These are phyloP conservation scores for Ulvella scutata DNA, from an alignment of 139 green algal genomes.

Conservation along the genomic window DNA sequence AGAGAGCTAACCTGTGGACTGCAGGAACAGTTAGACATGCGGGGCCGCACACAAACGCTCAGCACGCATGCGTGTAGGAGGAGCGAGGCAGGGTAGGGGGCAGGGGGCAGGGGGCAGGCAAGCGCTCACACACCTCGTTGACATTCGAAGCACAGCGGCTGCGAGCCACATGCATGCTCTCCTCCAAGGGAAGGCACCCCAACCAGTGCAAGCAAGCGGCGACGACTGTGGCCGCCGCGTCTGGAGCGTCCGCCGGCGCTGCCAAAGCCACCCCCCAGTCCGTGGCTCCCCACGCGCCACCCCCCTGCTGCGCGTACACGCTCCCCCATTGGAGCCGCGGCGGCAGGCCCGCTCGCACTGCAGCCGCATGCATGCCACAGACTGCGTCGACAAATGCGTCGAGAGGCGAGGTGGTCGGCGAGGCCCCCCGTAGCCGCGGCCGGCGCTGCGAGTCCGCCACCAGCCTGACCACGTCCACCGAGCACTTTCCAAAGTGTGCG, in stretches of 20 bases:
- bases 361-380: not conserved
- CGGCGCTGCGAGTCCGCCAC: not conserved
- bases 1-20: not conserved
- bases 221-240: not conserved
- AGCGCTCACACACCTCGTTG: not conserved
- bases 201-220: not conserved
- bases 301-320: not conserved
- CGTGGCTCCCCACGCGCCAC: too few relatives aligned
- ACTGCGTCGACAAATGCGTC: not conserved
- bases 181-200: not conserved
- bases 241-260: not conserved
- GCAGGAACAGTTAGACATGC: not conserved
- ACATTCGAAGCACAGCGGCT: not conserved
- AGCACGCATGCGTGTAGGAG: too few relatives aligned
- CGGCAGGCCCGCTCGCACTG: not conserved
- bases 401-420: not conserved
- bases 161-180: not conserved
- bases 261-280: not conserved
- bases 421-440: not conserved
- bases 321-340: too few relatives aligned
- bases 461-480: conserved; percentile 2
- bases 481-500: not conserved
- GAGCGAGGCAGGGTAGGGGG: too few relatives aligned
- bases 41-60: too few relatives aligned
- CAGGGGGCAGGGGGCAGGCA: not conserved